These are phyloP conservation scores for Periconia sp. DNA, from an alignment of 2,329 filamentous ascomycete genomes.

Conservation along the genomic window DNA sequence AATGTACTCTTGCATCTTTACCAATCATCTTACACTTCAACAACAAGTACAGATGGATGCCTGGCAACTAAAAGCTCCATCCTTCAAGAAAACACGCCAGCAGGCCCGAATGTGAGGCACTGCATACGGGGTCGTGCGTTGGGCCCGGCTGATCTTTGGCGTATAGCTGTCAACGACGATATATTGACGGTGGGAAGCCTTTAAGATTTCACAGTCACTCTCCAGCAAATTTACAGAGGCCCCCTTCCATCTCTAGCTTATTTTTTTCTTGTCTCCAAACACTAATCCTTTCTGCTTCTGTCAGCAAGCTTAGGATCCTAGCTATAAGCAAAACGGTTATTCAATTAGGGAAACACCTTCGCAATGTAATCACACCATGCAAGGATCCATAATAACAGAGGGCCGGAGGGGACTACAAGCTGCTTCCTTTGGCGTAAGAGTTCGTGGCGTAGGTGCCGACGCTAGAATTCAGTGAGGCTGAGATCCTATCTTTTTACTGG, in stretches of 20 bases:
- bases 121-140: neutral
- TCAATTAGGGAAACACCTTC: neutral
- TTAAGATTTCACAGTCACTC: neutral
- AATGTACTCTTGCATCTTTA: neutral
- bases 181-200: neutral
- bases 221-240: neutral
- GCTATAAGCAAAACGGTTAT: neutral
- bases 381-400: slow-evolving; percentile 4
- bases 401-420: slow-evolving; percentile 12
- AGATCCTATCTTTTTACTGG: slow-evolving; percentile 20
- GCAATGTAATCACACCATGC: neutral
- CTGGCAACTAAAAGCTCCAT: neutral
- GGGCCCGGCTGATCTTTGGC: neutral
- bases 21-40: neutral
- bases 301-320: neutral
- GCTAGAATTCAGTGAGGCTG: slow-evolving; percentile 19
- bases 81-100: neutral
- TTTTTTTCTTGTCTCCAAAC: neutral
- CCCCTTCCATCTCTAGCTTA: neutral
- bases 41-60: neutral
- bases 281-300: neutral
- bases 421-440: slow-evolving; percentile 13
- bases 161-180: neutral
- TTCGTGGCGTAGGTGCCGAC: slow-evolving; percentile 16
- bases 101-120: neutral